A percentile compares a stretch with the other conserved stretches of the same genome.
phyloP scores from a whole-genome alignment of 2,329 filamentous ascomycete genomes.

The Davidsoniella australis region DNA sequence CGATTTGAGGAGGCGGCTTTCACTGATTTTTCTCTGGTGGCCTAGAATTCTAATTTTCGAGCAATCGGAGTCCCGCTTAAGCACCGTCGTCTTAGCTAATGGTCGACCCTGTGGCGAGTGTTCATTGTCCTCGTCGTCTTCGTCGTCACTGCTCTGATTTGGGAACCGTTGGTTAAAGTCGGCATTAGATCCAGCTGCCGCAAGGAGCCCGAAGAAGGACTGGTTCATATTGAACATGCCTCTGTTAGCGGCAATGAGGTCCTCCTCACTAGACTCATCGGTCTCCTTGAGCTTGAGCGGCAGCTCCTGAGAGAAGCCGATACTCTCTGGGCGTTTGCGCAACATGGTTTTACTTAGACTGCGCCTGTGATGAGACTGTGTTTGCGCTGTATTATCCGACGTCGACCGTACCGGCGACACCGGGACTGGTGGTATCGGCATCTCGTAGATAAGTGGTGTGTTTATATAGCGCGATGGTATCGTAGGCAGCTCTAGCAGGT shows the following conservation, averaged over 20 bases:
- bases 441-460: neutral
- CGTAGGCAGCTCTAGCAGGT: no score
- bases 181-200: conserved; percentile 65
- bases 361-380: neutral
- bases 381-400: neutral
- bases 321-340: conserved; percentile 7
- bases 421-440: neutral
- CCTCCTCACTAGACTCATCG: conserved; percentile 32
- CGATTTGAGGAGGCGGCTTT: conserved; percentile 47
- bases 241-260: conserved; percentile 26
- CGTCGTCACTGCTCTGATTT: conserved; percentile 63
- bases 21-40: conserved; percentile 28
- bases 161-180: conserved; percentile 73
- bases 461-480: no score
- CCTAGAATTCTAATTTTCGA: neutral
- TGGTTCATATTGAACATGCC: conserved; percentile 65
- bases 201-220: conserved; percentile 84
- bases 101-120: neutral
- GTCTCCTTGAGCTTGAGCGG: neutral
- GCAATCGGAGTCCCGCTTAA: conserved; percentile 20
- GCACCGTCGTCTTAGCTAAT: conserved; percentile 26
- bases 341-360: neutral
- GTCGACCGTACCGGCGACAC: neutral
- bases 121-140: conserved; percentile 24
- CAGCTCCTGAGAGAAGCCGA: neutral